Conservation (phyloP, 2,329 filamentous ascomycete genomes). For the Aspergillus fructus region DNA sequence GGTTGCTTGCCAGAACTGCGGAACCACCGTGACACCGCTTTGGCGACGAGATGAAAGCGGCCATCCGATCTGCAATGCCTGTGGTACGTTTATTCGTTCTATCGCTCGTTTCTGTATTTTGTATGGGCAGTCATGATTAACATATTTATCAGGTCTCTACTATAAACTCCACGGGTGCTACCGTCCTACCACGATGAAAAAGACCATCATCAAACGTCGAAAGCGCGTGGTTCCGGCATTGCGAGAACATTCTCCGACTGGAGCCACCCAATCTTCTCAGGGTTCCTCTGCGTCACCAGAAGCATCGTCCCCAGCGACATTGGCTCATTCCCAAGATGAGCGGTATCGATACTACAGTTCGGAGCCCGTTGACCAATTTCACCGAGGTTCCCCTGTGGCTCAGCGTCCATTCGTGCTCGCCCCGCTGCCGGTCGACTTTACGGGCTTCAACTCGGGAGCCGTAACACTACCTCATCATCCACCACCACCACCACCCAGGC, state of each 20-base stretch:
- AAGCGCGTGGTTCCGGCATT: constrained; percentile 89
- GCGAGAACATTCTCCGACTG: constrained; percentile 46
- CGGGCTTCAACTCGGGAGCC: constrained; percentile 41
- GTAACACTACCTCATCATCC: constrained; percentile 33
- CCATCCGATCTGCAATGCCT: constrained; percentile 97
- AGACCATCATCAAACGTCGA: constrained; percentile 90
- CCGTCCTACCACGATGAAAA: constrained; percentile 97
- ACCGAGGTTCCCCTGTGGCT: constrained; percentile 45
- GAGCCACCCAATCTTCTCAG: constrained; percentile 40
- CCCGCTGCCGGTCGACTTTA: constrained; percentile 52
- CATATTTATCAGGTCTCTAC: constrained; percentile 69
- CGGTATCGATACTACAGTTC: constrained; percentile 34
- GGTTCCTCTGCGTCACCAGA: constrained; percentile 46
- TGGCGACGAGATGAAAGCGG: constrained; percentile 94
- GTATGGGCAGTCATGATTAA: neutral
- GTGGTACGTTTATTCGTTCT: constrained; percentile 67
- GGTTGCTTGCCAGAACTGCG: constrained; percentile 95
- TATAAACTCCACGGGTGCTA: constrained; percentile 95
- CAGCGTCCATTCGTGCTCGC: constrained; percentile 34
- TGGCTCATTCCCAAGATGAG: constrained; percentile 31
- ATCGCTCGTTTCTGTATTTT: neutral
- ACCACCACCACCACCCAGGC: constrained; percentile 28
- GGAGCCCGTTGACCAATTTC: constrained; percentile 26
- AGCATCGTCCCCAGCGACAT: constrained; percentile 34
- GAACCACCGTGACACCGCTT: constrained; percentile 91